phyloP scores from a whole-genome alignment of 352 stramenopile genomes.

The Phytophthora hybrid region DNA sequence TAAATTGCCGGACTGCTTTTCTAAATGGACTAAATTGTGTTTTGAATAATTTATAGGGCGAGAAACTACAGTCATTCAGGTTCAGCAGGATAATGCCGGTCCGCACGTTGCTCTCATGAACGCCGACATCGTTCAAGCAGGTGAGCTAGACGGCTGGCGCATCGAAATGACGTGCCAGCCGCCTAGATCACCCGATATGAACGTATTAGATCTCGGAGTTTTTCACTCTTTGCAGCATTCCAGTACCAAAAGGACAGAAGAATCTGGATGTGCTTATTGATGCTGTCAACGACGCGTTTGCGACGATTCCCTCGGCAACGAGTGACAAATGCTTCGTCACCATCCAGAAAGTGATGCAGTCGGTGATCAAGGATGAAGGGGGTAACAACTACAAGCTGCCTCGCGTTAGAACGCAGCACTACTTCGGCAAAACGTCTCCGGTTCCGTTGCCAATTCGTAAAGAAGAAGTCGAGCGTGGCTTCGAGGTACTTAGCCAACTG shows the following conservation, averaged over 20 bases:
- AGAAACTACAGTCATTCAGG: slow-evolving; percentile 4
- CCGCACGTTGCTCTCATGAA: slow-evolving; percentile 12
- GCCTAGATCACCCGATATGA: neutral
- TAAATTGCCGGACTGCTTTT: neutral
- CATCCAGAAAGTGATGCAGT: neutral
- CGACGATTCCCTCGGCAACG: neutral
- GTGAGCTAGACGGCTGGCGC: neutral
- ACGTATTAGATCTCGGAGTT: neutral
- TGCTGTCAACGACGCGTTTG: neutral
- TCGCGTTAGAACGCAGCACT: neutral
- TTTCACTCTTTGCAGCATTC: neutral
- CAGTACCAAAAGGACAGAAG: neutral
- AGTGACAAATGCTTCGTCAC: neutral
- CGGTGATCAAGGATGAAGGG: neutral
- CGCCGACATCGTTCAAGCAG: slow-evolving; percentile 1
- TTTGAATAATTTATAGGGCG: neutral
- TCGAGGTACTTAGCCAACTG: neutral
- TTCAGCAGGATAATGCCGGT: slow-evolving; percentile 19
- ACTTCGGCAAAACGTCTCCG: neutral
- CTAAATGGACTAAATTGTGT: neutral
- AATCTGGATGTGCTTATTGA: neutral
- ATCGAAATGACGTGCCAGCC: neutral
- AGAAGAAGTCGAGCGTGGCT: neutral
- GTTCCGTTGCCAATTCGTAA: neutral
- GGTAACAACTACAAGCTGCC: neutral